These are phyloP conservation scores for Backusella circina DNA, from an alignment of 192 early-diverging fungal genomes.

Conservation along the genomic window DNA sequence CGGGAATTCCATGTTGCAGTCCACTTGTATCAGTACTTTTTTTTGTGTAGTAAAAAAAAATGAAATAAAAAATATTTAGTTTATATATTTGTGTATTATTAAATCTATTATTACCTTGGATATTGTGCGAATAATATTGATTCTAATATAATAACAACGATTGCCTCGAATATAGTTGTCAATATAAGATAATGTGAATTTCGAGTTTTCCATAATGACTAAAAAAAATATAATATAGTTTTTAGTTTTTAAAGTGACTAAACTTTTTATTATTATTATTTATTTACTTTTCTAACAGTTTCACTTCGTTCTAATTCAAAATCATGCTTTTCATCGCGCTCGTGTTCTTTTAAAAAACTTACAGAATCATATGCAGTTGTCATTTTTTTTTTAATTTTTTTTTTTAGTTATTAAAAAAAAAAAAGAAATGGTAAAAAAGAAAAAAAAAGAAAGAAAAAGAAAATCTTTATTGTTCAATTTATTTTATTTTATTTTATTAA, in stretches of 20 bases:
- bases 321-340: neutral
- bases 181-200: constrained; percentile 29
- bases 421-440: neutral
- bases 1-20: constrained; percentile 47
- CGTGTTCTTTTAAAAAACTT: neutral
- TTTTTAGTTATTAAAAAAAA: neutral
- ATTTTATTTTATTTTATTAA: neutral
- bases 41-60: neutral
- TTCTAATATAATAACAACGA: constrained; percentile 53
- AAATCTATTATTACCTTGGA: neutral
- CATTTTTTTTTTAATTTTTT: neutral
- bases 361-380: neutral
- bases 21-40: neutral
- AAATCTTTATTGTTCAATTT: neutral
- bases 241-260: neutral
- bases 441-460: neutral
- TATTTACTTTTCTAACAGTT: neutral
- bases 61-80: constrained; percentile 3
- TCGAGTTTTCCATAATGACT: constrained; percentile 21
- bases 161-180: constrained; percentile 46
- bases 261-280: neutral
- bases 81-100: neutral
- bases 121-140: constrained; percentile 41
- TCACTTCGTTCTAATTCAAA: constrained; percentile 1
- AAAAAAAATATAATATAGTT: neutral